Evolutionary conservation across 768 basidiomycete genomes (phyloP), one percentile per base, ranked within the genome.

Genomic region (Imleria badia): DNA sequence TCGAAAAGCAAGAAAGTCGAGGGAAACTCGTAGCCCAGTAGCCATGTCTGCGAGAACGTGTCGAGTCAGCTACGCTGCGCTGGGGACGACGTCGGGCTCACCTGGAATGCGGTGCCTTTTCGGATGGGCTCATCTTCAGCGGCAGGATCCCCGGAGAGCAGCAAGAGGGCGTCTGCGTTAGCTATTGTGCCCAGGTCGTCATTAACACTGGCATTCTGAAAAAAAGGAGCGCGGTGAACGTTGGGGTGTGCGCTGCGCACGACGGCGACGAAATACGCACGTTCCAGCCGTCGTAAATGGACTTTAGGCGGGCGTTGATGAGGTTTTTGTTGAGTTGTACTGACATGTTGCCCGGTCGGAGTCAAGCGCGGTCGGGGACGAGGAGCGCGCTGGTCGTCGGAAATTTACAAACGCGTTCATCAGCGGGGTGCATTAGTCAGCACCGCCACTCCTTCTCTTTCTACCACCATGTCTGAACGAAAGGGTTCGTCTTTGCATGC

Each of bases 1-100:
- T 86, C 81, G 64, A 98, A 89, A 19, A 98, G 76, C 54, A 95
- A 80, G 29, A 98, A 77, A 0, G 96, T 98, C 0, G 94, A 93
- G 3, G 96, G 97, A 66, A 98, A 98, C 72, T 99, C 96, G 71
- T 94, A 98, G 14, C 95, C 96, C 36, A 98, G 81, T 17, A 99
- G 78, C 91, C 94, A 97, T 67, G 94, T 95, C 96, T 97, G 52
- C 36, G 45, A 26, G 48, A 41, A 45, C 13, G 44, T 3, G 35
- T 46, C 45, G 48, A 47, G 51, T 62, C 48, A 52, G 26, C 48
- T 20, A 44, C 38, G 3, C 23, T 17, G 22, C 38, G 1, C 33
- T 7, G 17, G 19, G 23, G n/a, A 15, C n/a, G 13, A 29, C 8
- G 14, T 8, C 14, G 1, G 29, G 50, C 83, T 55, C 58, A 93